Evolutionary conservation across 805 yeast species (phyloP).

Genomic region (Candida succiphila): DNA sequence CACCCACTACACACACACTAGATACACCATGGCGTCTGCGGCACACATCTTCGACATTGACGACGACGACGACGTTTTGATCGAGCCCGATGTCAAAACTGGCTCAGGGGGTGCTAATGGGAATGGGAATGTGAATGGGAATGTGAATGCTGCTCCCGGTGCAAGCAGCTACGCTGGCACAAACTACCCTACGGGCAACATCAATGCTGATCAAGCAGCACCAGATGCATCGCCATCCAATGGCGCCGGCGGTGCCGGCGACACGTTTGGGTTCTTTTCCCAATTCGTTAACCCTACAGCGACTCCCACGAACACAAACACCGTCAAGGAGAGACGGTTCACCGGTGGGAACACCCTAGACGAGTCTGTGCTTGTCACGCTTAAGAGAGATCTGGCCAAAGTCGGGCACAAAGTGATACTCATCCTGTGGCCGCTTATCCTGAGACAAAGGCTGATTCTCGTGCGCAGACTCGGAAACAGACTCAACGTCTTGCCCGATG

Average conservation of each 20-base stretch:
- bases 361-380: slow-evolving; percentile 42
- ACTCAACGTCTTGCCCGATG: no score
- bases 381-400: slow-evolving; percentile 24
- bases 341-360: slow-evolving; percentile 50
- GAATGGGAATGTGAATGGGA: no score
- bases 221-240: no score
- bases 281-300: no score
- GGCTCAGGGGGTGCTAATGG: background rate
- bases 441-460: slow-evolving; percentile 18
- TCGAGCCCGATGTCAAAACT: slow-evolving; percentile 22
- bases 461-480: slow-evolving; percentile 19
- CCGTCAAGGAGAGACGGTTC: slow-evolving; percentile 37
- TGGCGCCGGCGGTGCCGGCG: no score
- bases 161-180: no score
- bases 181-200: no score
- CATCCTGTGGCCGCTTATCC: slow-evolving; percentile 26
- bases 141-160: no score
- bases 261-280: no score
- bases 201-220: no score
- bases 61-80: slow-evolving; percentile 23
- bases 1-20: background rate
- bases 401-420: slow-evolving; percentile 24
- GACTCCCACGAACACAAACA: no score
- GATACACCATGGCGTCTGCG: no score
- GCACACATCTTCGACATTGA: slow-evolving; percentile 16